Evolutionary conservation across 2,329 filamentous ascomycete genomes (phyloP).

Genomic region (Fusarium azukiicola): DNA sequence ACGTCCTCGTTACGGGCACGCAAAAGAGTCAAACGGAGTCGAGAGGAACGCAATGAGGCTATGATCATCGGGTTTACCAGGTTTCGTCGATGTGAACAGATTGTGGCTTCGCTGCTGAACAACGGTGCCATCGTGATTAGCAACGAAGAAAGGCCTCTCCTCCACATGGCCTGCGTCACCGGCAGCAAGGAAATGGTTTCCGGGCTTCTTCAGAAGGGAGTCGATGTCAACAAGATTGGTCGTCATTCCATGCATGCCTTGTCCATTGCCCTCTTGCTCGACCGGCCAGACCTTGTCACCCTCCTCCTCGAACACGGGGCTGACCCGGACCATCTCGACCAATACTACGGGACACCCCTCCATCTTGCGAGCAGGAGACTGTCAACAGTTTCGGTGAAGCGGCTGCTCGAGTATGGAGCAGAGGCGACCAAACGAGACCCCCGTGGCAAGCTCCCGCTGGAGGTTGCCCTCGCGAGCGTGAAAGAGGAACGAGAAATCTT

Average conservation of each 20-base stretch:
- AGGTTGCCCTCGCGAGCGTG: not conserved
- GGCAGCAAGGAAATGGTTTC: not conserved
- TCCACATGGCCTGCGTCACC: constrained; percentile 33
- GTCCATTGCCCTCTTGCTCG: not conserved
- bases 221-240: not conserved
- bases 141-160: not conserved
- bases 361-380: constrained; percentile 2
- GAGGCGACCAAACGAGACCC: not conserved
- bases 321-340: constrained; percentile 18
- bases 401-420: not conserved
- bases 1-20: too few relatives aligned
- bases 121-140: not conserved
- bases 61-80: not conserved
- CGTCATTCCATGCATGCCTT: not conserved
- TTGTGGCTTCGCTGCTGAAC: not conserved
- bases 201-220: not conserved
- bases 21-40: not conserved
- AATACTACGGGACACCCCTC: not conserved
- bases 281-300: not conserved
- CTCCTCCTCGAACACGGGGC: constrained; percentile 1
- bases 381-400: not conserved
- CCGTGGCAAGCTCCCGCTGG: not conserved
- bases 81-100: not conserved
- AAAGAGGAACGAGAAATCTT: not conserved
- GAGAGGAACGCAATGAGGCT: not conserved